Base-by-base conservation (phyloP, 345 rosid genomes). In the Xanthoceras sorbifolium region DNA sequence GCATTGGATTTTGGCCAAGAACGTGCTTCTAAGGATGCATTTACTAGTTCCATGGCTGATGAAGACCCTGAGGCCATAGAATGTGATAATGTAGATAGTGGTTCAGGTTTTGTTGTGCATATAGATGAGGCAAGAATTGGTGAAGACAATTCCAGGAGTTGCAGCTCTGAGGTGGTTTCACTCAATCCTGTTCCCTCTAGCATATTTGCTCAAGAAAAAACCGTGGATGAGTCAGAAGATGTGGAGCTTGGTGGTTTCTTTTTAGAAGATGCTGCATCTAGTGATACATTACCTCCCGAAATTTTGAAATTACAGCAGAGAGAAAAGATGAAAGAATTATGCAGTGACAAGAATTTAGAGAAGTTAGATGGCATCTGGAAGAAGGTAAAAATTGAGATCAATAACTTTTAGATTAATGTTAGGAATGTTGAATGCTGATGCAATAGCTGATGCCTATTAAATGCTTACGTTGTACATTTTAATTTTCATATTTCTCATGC, bases 341-440 rank as follows among this genome's bases (percentile, higher is more conserved):
- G 80, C 68, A 87, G 85, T 77, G 95, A 84, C 85, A 87, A 90
- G 82, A 86, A 88, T 84, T 73, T 91, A 44, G 87, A 73, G 82
- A 92, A 89, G 88, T 82, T 92, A 81, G 89, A 90, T 25, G 97
- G 98, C 60, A 87, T 94, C 74, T 94, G 98, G 98, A 94, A 88
- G 85, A 91, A 94, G 98, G 98, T 94, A 83, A 71, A 79, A 40
- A 57, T 55, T 69, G 64, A 61, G 38, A 25, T 23, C 20, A 18
- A 50, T 70, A 59, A 40, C 79, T 82, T 44, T 60, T 79, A 42
- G 72, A 34, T 61, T 67, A 68, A 8, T 73, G 28, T 32, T 23
- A 40, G 20, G 44, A 20, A 32, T 55, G 40, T 15, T 55, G 61
- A 23, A 62, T 63, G 38, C 44, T 70, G 22, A 76, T 31, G 42